Evolutionary conservation across 2,329 filamentous ascomycete species (phyloP).

Genomic region (Fusarium abutilonis): DNA sequence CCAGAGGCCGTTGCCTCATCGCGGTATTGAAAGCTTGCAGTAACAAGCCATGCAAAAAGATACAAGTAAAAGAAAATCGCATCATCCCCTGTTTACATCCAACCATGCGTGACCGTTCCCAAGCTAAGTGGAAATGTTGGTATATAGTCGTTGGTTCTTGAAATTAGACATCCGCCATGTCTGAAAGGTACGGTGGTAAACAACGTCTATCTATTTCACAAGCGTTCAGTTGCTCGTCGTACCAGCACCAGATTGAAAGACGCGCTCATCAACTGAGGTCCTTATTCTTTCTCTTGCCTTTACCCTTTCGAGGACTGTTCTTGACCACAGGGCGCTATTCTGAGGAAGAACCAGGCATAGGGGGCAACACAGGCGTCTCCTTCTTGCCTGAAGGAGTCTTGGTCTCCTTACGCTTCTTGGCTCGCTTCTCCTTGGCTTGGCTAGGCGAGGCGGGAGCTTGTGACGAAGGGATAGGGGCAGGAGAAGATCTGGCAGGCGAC

Average conservation of each 20-base stretch:
- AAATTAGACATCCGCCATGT: neutral
- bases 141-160: neutral
- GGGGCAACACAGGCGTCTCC: slow-evolving; percentile 44
- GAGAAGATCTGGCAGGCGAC: slow-evolving; percentile 43
- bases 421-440: slow-evolving; percentile 45
- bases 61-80: slow-evolving; percentile 14
- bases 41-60: slow-evolving; percentile 25
- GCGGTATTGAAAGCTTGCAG: slow-evolving; percentile 41
- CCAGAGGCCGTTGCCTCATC: slow-evolving; percentile 40
- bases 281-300: neutral
- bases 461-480: slow-evolving; percentile 35
- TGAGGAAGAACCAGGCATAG: slow-evolving; percentile 30
- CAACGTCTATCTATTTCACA: neutral
- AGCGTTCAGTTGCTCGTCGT: neutral
- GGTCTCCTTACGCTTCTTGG: slow-evolving; percentile 47
- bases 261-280: neutral
- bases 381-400: slow-evolving; percentile 40
- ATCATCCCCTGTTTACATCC: slow-evolving; percentile 7
- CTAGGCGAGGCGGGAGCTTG: slow-evolving; percentile 35
- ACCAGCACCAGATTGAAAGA: neutral
- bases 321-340: slow-evolving; percentile 38
- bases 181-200: neutral
- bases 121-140: neutral
- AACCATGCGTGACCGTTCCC: neutral
- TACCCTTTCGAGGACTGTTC: slow-evolving; percentile 7